phyloP scores from a whole-genome alignment of 768 basidiomycete genomes.

The Psilocybe azurescens region DNA sequence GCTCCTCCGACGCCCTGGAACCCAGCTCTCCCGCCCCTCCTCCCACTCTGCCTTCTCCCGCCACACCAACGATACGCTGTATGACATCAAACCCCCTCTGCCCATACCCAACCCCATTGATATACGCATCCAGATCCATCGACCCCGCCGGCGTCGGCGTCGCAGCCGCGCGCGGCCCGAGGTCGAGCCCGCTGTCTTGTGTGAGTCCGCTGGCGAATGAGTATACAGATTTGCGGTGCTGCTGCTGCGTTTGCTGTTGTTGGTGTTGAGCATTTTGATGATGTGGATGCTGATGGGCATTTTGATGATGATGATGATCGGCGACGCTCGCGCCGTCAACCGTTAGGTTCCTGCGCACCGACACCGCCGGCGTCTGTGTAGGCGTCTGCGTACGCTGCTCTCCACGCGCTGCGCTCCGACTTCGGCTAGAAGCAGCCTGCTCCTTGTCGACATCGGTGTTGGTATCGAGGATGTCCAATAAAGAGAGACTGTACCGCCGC shows the following conservation, averaged over 20 bases:
- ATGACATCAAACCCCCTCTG: slow-evolving; percentile 12
- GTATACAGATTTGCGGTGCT: slow-evolving; percentile 1
- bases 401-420: too few relatives aligned
- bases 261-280: background rate
- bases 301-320: background rate
- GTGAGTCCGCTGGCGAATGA: slow-evolving; percentile 10
- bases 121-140: background rate
- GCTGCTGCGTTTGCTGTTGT: background rate
- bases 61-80: background rate
- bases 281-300: too few relatives aligned
- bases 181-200: slow-evolving; percentile 12
- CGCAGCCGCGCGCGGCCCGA: slow-evolving; percentile 1
- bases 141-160: background rate
- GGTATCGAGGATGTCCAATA: background rate
- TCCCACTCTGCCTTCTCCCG: too few relatives aligned
- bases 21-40: too few relatives aligned
- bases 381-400: background rate
- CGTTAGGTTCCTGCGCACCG: background rate
- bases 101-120: background rate
- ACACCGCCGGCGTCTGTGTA: background rate
- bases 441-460: too few relatives aligned
- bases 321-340: background rate
- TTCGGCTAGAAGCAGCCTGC: too few relatives aligned
- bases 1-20: background rate
- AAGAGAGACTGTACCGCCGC: background rate